Conservation (phyloP, 148 eudicot species). For the Vaccinium darrowii region DNA sequence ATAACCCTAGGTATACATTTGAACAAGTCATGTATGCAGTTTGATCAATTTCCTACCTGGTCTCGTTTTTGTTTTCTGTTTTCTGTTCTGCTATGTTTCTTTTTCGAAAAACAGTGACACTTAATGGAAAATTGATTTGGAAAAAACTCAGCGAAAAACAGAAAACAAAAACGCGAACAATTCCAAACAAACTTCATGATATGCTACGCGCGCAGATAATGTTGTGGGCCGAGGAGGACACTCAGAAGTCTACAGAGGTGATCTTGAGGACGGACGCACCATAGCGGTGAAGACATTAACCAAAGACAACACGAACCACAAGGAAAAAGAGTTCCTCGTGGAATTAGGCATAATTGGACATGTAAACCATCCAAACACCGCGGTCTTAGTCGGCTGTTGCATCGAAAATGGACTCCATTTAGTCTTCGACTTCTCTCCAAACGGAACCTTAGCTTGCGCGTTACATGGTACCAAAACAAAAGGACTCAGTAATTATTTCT, state of each 20-base stretch:
- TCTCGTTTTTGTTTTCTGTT: no score
- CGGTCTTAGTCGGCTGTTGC: constrained; percentile 65
- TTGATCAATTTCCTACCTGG: neutral
- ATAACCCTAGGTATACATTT: constrained; percentile 17
- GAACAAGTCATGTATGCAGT: neutral
- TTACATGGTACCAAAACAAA: constrained; percentile 55
- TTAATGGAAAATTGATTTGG: no score
- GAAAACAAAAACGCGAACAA: no score
- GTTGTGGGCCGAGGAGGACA: constrained; percentile 90
- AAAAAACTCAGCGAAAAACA: no score
- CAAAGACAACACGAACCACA: constrained; percentile 43
- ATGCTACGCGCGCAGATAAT: constrained; percentile 44
- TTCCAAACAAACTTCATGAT: neutral
- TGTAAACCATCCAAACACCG: constrained; percentile 84
- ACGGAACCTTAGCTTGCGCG: constrained; percentile 68
- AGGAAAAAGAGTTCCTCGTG: constrained; percentile 78
- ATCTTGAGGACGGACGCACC: constrained; percentile 40
- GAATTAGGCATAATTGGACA: constrained; percentile 82
- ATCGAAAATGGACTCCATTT: constrained; percentile 77
- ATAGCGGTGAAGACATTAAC: constrained; percentile 83
- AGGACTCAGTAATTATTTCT: neutral
- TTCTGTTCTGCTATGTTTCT: neutral
- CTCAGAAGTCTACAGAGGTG: constrained; percentile 86
- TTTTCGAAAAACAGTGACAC: no score
- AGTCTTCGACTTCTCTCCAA: constrained; percentile 66